These are phyloP conservation scores for Penicillium sclerotigenum DNA, from an alignment of 2,329 filamentous ascomycete genomes.

Conservation along the genomic window DNA sequence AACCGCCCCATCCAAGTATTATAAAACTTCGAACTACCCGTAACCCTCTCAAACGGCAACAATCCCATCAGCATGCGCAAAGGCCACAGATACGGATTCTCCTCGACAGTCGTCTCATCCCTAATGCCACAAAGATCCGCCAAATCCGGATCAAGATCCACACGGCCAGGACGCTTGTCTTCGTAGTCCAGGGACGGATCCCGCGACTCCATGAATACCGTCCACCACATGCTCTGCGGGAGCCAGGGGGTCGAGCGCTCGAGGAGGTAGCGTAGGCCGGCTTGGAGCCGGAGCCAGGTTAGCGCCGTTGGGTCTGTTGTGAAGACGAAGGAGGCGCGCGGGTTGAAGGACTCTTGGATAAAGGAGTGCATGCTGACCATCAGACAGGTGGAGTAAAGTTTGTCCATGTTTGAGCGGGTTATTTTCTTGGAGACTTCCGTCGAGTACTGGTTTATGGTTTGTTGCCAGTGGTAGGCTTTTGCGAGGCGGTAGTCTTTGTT, in stretches of 20 bases:
- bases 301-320: conserved; percentile 30
- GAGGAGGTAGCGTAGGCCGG: conserved; percentile 34
- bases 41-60: conserved; percentile 26
- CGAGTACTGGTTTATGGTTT: conserved; percentile 36
- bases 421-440: conserved; percentile 28
- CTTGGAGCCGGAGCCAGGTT: conserved; percentile 39
- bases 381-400: conserved; percentile 38
- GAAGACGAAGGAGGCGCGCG: conserved; percentile 37
- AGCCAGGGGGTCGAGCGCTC: conserved; percentile 25
- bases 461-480: conserved; percentile 40
- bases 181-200: conserved; percentile 25
- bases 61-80: conserved; percentile 35
- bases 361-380: conserved; percentile 39
- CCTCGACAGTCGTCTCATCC: conserved; percentile 26
- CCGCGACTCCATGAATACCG: conserved; percentile 29
- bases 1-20: conserved; percentile 37
- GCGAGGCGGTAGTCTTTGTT: conserved; percentile 27
- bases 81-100: conserved; percentile 39
- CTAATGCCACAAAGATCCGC: conserved; percentile 37
- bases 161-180: conserved; percentile 28
- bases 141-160: conserved; percentile 30
- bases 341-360: conserved; percentile 29
- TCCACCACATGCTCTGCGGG: conserved; percentile 36
- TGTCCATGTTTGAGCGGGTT: conserved; percentile 36
- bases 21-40: conserved; percentile 26